A percentile compares a stretch with the other conserved stretches of the same genome.
phyloP scores from a whole-genome alignment of 23 red algal genomes.

The Cyanidiococcus yangmingshanensis region DNA sequence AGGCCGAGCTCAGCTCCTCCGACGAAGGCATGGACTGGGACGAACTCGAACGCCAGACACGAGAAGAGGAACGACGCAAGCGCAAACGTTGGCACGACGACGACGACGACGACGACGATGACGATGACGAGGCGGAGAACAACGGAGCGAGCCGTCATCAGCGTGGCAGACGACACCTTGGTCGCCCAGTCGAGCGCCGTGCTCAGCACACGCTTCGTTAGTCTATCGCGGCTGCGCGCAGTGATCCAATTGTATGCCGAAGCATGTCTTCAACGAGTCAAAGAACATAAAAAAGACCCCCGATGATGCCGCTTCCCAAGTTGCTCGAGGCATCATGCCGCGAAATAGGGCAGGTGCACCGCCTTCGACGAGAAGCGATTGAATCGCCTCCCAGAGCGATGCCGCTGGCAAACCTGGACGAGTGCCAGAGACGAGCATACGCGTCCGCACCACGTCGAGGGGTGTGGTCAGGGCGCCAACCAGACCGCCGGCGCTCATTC shows the following conservation, averaged over 20 bases:
- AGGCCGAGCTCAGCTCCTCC: constrained; percentile 74
- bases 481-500: constrained; percentile 20
- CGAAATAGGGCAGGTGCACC: constrained; percentile 16
- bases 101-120: constrained; percentile 17
- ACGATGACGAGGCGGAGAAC: not conserved
- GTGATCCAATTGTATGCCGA: not conserved
- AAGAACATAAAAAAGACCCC: constrained; percentile 35
- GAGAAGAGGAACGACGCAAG: constrained; percentile 27
- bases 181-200: too few species aligned
- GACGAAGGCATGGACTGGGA: constrained; percentile 94
- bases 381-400: not conserved
- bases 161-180: not conserved
- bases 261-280: constrained; percentile 29
- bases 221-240: not conserved
- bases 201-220: not conserved
- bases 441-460: constrained; percentile 27
- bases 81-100: constrained; percentile 1
- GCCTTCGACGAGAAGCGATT: not conserved
- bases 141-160: not conserved
- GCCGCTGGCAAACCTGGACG: not conserved
- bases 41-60: constrained; percentile 63
- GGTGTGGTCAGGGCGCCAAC: constrained; percentile 25
- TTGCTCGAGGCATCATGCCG: constrained; percentile 14
- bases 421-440: constrained; percentile 20
- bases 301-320: constrained; percentile 31